phyloP scores from a whole-genome alignment of 495 filamentous ascomycete species.

The Durotheca rogersii region DNA sequence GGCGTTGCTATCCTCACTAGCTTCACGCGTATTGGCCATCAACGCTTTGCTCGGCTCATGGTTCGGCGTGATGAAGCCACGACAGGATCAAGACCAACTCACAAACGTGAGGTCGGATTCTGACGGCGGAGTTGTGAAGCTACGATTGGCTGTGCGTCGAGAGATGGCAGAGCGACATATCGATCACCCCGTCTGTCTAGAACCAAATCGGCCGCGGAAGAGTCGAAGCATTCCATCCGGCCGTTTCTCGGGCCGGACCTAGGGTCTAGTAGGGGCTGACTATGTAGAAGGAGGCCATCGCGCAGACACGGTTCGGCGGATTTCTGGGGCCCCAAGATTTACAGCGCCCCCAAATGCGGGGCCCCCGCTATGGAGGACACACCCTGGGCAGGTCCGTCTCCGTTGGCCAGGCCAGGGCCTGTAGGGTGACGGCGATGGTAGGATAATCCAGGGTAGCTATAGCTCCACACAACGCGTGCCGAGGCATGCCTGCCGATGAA shows the following conservation, averaged over 20 bases:
- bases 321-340: conserved; percentile 16
- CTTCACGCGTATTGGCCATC: conserved; percentile 1
- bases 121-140: conserved; percentile 11
- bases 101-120: conserved; percentile 9
- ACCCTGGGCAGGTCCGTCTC: conserved; percentile 7
- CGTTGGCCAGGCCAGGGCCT: conserved; percentile 2
- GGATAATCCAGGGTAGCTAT: conserved; percentile 20
- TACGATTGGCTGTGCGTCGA: conserved; percentile 19
- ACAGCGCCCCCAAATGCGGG: conserved; percentile 14
- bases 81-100: background rate
- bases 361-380: conserved; percentile 13
- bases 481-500: conserved; percentile 23
- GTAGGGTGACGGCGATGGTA: conserved; percentile 8
- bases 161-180: too few species aligned
- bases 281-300: too few species aligned
- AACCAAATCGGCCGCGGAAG: too few species aligned
- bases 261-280: background rate
- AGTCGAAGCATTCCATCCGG: conserved; percentile 20
- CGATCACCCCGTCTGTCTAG: too few species aligned
- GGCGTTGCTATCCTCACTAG: background rate
- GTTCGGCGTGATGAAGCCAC: background rate
- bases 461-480: background rate
- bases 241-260: conserved; percentile 22
- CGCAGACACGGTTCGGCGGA: too few species aligned
- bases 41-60: conserved; percentile 6